A percentile compares a stretch with the other conserved stretches of the same genome.
phyloP scores from a whole-genome alignment of 73 alveolate genomes.

The Paramecium caudatum region DNA sequence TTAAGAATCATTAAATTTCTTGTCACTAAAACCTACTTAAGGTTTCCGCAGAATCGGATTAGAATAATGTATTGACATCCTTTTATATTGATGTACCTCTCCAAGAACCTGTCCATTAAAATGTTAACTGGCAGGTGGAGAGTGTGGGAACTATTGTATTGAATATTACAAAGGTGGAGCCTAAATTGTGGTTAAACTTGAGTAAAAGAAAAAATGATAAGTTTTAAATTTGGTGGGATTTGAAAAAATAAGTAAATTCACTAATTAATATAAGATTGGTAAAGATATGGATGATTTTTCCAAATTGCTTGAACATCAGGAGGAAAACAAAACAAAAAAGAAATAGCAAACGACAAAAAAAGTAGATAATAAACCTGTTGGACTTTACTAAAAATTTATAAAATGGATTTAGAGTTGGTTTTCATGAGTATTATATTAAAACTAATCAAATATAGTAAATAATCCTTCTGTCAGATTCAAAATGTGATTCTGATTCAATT shows the following conservation, averaged over 20 bases:
- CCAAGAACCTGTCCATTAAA: background rate
- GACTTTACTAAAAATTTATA: no score
- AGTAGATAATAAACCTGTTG: no score
- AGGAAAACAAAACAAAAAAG: background rate
- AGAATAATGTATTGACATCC: background rate
- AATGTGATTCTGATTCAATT: no score
- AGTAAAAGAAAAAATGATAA: conserved; percentile 41
- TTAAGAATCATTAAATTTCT: conserved; percentile 47
- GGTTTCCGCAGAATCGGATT: conserved; percentile 8
- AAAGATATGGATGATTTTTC: conserved; percentile 52
- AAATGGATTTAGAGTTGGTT: no score
- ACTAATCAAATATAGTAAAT: no score
- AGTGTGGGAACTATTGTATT: conserved; percentile 58
- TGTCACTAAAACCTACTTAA: background rate
- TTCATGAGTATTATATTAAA: no score
- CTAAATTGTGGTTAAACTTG: conserved; percentile 10
- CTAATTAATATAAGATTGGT: conserved; percentile 11
- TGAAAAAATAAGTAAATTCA: background rate
- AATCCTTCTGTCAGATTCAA: no score
- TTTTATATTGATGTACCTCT: background rate
- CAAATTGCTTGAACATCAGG: background rate
- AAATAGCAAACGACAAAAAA: background rate
- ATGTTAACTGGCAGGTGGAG: conserved; percentile 13
- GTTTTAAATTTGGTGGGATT: conserved; percentile 60
- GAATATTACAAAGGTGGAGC: background rate